A percentile compares a stretch with the other conserved stretches of the same genome.
Conservation (phyloP, 2,329 filamentous ascomycete species). For the Stagonosporopsis rhizophila region DNA sequence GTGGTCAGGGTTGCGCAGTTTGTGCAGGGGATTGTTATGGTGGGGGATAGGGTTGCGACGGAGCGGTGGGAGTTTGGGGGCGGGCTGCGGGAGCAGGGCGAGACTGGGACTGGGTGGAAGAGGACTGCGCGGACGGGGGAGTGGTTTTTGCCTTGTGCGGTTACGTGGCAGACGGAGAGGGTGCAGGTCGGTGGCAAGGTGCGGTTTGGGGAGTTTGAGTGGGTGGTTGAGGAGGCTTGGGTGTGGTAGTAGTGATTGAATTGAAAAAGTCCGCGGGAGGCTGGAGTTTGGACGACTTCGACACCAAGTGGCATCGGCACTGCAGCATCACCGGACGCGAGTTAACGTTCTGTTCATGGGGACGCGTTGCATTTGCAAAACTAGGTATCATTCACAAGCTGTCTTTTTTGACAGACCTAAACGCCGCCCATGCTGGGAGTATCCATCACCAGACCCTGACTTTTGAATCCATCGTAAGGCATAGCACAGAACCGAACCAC, state of each 20-base stretch:
- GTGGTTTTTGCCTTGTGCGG: conserved; percentile 51
- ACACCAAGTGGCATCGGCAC: too few species aligned
- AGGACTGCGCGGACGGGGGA: conserved; percentile 49
- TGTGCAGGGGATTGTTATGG: conserved; percentile 64
- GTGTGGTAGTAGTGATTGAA: conserved; percentile 27
- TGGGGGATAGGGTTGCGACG: conserved; percentile 52
- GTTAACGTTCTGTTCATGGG: too few species aligned
- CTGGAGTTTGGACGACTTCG: too few species aligned
- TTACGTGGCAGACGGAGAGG: conserved; percentile 41
- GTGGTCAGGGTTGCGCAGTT: conserved; percentile 62
- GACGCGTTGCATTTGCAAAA: conserved; percentile 45
- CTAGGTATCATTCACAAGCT: conserved; percentile 49
- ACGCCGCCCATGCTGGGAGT: conserved; percentile 49
- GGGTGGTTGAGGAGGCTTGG: conserved; percentile 50
- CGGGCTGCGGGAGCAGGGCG: too few species aligned
- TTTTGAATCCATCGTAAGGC: conserved; percentile 43
- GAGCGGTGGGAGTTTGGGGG: conserved; percentile 62
- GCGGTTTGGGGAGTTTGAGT: conserved; percentile 43
- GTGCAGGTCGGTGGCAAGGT: conserved; percentile 42
- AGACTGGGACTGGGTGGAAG: conserved; percentile 38
- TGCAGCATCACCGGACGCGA: too few species aligned
- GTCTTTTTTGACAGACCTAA: conserved; percentile 43
- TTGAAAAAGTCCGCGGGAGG: too few species aligned
- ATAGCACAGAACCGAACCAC: conserved; percentile 34
- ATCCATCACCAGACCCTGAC: conserved; percentile 40